A percentile compares a stretch with the other conserved stretches of the same genome.
These are phyloP conservation scores for Manihot esculenta DNA, from an alignment of 441 rosid species.

Conservation along the genomic window DNA sequence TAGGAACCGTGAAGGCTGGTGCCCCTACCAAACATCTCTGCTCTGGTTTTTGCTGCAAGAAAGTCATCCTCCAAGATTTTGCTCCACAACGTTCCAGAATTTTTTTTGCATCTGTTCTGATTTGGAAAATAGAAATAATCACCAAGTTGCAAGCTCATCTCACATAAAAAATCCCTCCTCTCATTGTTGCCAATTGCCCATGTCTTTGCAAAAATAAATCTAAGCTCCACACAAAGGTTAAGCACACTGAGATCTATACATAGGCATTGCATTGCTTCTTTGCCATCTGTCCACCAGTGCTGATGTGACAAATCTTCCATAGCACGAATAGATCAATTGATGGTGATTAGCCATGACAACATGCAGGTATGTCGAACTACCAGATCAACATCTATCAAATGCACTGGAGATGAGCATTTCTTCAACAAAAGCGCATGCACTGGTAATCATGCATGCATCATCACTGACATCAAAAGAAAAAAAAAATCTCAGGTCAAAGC, in stretches of 20 bases:
- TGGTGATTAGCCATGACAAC: background rate
- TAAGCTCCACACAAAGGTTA: background rate
- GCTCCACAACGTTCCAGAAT: no score
- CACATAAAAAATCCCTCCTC: no score
- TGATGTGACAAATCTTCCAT: background rate
- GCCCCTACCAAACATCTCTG: no score
- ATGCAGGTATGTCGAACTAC: background rate
- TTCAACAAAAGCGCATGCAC: background rate
- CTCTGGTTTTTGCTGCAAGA: no score
- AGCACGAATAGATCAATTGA: background rate
- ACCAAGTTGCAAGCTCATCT: no score
- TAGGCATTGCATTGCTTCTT: background rate
- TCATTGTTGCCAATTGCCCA: no score
- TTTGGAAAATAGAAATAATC: no score
- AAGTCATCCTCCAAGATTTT: no score
- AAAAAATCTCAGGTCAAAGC: background rate
- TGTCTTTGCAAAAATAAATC: no score
- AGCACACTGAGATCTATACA: background rate
- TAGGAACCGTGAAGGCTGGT: no score
- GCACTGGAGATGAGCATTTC: no score
- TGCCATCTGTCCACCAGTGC: background rate
- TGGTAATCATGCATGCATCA: background rate
- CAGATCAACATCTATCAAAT: background rate
- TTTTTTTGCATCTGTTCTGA: no score
- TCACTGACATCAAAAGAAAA: background rate